Percentiles rank a stretch among this genome's conserved stretches.
These are phyloP conservation scores for Blastobotrys proliferans DNA, from an alignment of 1,139 yeast species.

Conservation along the genomic window DNA sequence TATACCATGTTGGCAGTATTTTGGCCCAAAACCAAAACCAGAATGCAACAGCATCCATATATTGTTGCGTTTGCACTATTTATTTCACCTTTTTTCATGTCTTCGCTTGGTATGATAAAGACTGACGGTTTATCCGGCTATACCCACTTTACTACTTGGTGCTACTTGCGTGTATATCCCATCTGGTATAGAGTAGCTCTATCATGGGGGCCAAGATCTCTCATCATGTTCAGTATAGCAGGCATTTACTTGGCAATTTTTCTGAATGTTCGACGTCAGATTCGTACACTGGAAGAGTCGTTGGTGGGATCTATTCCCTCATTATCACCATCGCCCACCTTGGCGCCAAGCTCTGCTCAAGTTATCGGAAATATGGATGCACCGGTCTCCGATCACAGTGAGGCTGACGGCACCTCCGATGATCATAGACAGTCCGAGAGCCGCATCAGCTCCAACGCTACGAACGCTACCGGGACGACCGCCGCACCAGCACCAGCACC, in stretches of 20 bases:
- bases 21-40: slow-evolving; percentile 38
- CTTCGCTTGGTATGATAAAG: slow-evolving; percentile 45
- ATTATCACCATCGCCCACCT: too few relatives aligned
- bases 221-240: slow-evolving; percentile 57
- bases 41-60: slow-evolving; percentile 37
- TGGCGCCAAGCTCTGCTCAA: too few relatives aligned
- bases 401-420: too few relatives aligned
- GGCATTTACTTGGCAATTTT: slow-evolving; percentile 66
- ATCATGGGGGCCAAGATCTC: slow-evolving; percentile 77
- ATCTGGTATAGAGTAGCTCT: slow-evolving; percentile 67
- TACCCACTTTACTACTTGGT: slow-evolving; percentile 55
- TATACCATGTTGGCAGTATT: slow-evolving; percentile 54
- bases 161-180: slow-evolving; percentile 69
- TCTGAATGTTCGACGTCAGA: slow-evolving; percentile 47
- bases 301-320: slow-evolving; percentile 2
- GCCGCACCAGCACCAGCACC: too few relatives aligned
- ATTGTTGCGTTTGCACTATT: slow-evolving; percentile 38
- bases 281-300: slow-evolving; percentile 24
- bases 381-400: too few relatives aligned
- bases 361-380: too few relatives aligned
- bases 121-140: slow-evolving; percentile 18
- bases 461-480: too few relatives aligned
- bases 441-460: too few relatives aligned
- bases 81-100: slow-evolving; percentile 48
- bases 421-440: too few relatives aligned